Percentiles rank a stretch among this genome's conserved stretches.
phyloP scores from a whole-genome alignment of 192 early-diverging fungal species.

The Backusella luteola region DNA sequence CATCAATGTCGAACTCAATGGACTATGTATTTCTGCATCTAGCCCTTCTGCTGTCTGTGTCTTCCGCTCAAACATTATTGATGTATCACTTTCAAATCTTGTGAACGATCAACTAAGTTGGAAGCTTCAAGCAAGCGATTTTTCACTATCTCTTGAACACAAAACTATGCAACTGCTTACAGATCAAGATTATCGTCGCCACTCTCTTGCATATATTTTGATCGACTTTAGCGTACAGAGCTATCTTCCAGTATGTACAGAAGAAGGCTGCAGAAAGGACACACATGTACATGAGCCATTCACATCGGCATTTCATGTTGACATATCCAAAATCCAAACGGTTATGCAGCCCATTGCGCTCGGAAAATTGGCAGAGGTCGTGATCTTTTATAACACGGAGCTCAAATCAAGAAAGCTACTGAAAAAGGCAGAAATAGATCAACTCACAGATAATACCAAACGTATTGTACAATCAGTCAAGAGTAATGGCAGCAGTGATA shows the following conservation, averaged over 20 bases:
- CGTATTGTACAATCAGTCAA: conserved; percentile 53
- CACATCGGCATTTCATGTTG: conserved; percentile 43
- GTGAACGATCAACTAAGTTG: conserved; percentile 29
- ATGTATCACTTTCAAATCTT: conserved; percentile 59
- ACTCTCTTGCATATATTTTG: conserved; percentile 61
- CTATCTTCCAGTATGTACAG: conserved; percentile 22
- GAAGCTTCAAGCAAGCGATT: conserved; percentile 52
- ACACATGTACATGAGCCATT: neutral
- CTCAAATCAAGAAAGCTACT: conserved; percentile 55
- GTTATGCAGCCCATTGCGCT: conserved; percentile 74
- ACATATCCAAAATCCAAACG: conserved; percentile 61
- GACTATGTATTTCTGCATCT: conserved; percentile 55
- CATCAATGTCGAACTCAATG: conserved; percentile 59
- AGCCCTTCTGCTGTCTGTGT: conserved; percentile 59
- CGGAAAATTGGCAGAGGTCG: conserved; percentile 59
- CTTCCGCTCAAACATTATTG: conserved; percentile 62
- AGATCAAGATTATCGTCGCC: conserved; percentile 35
- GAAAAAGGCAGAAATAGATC: conserved; percentile 56
- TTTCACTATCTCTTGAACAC: conserved; percentile 59
- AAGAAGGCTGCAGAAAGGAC: neutral
- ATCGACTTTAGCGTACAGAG: conserved; percentile 64
- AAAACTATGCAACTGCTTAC: conserved; percentile 25
- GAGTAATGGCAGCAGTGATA: conserved; percentile 31
- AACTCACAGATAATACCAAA: conserved; percentile 65
- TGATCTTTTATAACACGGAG: conserved; percentile 63